Percentiles rank a stretch among this genome's conserved stretches.
Evolutionary conservation across 2,329 filamentous ascomycete species (phyloP).

Genomic region (Paraphoma sp.): DNA sequence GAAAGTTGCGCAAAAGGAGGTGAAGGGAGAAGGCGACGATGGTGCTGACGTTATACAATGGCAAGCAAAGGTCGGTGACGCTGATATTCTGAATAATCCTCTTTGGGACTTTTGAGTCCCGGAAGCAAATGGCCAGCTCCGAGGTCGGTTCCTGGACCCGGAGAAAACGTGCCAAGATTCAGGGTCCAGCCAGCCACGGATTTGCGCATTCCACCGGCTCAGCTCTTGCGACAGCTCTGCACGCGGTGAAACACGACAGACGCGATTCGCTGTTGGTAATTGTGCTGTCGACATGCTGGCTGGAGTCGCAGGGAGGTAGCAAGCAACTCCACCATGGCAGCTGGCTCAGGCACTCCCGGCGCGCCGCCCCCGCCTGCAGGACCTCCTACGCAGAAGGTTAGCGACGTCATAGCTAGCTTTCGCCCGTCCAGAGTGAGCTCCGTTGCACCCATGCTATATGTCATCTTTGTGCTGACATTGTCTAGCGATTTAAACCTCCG

Average conservation of each 20-base stretch:
- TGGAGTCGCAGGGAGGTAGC: slow-evolving; percentile 7
- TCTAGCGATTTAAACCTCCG: slow-evolving; percentile 54
- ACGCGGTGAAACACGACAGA: background rate
- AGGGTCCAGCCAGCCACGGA: slow-evolving; percentile 13
- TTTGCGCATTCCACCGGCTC: slow-evolving; percentile 21
- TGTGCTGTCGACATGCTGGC: slow-evolving; percentile 8
- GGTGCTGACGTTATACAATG: slow-evolving; percentile 4
- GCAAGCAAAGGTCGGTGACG: slow-evolving; percentile 4
- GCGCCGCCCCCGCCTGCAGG: slow-evolving; percentile 41
- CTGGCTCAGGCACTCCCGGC: slow-evolving; percentile 41
- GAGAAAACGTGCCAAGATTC: slow-evolving; percentile 2
- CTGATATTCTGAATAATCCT: slow-evolving; percentile 19
- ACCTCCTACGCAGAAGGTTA: slow-evolving; percentile 64
- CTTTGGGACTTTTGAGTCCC: background rate
- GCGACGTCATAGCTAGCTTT: slow-evolving; percentile 79
- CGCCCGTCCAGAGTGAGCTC: slow-evolving; percentile 75
- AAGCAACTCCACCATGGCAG: slow-evolving; percentile 33
- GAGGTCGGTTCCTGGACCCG: slow-evolving; percentile 4
- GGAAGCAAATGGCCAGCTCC: background rate
- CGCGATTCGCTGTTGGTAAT: background rate
- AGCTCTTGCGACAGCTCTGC: slow-evolving; percentile 9
- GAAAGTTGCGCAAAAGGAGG: background rate
- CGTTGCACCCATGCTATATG: background rate
- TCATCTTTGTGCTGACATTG: slow-evolving; percentile 13
- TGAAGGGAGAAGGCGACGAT: background rate